Evolutionary conservation across 768 basidiomycete genomes (phyloP).

Genomic region (Amanita exitialis): DNA sequence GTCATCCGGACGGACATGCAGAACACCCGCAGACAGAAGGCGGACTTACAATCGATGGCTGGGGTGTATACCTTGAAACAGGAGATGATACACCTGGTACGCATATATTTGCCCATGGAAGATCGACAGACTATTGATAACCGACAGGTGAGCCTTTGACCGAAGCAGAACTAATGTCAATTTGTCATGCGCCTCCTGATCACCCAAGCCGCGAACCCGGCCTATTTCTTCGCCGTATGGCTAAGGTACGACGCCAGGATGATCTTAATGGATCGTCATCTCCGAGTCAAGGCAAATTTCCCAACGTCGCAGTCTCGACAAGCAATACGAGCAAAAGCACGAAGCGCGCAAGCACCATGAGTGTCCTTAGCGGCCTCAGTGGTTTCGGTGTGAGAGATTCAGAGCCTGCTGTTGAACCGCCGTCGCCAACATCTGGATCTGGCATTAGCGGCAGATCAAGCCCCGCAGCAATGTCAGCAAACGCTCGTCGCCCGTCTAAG

Average conservation of each 20-base stretch:
- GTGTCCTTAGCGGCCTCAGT: slow-evolving; percentile 88
- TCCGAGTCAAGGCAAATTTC: slow-evolving; percentile 17
- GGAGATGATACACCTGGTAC: slow-evolving; percentile 44
- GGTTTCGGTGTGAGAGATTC: slow-evolving; percentile 84
- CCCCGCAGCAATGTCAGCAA: slow-evolving; percentile 22
- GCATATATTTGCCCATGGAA: slow-evolving; percentile 13
- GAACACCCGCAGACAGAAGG: slow-evolving; percentile 62
- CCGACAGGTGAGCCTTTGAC: slow-evolving; percentile 60
- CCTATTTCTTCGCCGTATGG: slow-evolving; percentile 57
- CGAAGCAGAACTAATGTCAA: slow-evolving; percentile 68
- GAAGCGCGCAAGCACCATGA: slow-evolving; percentile 91
- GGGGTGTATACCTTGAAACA: slow-evolving; percentile 73
- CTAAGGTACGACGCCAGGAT: slow-evolving; percentile 30
- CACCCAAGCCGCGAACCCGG: slow-evolving; percentile 75
- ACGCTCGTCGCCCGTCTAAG: slow-evolving; percentile 51
- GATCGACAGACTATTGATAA: slow-evolving; percentile 3
- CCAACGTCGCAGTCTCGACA: slow-evolving; percentile 8
- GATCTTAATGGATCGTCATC: slow-evolving; percentile 28
- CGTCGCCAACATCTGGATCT: slow-evolving; percentile 34
- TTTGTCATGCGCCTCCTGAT: slow-evolving; percentile 76
- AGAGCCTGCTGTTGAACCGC: slow-evolving; percentile 54
- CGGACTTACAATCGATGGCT: slow-evolving; percentile 77
- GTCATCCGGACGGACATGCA: slow-evolving; percentile 30
- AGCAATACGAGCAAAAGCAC: slow-evolving; percentile 36
- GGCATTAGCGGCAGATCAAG: slow-evolving; percentile 17